Evolutionary conservation across 2,329 filamentous ascomycete genomes (phyloP).

Genomic region (Tolypocladium tropicale): DNA sequence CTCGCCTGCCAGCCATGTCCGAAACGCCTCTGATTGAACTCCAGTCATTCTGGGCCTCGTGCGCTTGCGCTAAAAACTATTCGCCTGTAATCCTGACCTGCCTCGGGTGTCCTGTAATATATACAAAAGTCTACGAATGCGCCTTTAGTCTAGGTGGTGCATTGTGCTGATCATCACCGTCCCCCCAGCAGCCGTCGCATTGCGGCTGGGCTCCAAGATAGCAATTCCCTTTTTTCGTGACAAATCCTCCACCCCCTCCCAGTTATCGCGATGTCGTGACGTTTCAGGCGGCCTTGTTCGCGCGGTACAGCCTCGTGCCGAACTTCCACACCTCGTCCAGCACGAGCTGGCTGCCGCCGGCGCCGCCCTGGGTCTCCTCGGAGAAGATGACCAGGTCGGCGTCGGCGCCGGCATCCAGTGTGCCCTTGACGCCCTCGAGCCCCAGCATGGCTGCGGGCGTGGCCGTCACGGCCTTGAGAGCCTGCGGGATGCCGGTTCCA

Average conservation of each 20-base stretch:
- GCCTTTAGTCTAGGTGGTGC: not conserved
- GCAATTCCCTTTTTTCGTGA: too few relatives aligned
- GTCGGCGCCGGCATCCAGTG: conserved; percentile 50
- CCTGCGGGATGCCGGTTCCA: conserved; percentile 55
- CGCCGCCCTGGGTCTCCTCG: conserved; percentile 30
- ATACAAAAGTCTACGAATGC: not conserved
- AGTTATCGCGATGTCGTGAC: not conserved
- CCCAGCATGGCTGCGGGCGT: conserved; percentile 73
- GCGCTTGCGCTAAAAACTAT: not conserved
- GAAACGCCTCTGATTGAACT: not conserved
- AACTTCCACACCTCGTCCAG: conserved; percentile 79
- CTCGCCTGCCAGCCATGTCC: not conserved
- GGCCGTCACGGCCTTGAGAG: conserved; percentile 61
- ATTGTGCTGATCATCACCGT: not conserved
- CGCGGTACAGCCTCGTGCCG: conserved; percentile 40
- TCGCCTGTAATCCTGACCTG: not conserved
- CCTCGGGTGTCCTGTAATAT: not conserved
- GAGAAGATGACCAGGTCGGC: conserved; percentile 61
- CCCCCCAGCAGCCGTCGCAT: not conserved
- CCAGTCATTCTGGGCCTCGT: not conserved
- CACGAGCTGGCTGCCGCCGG: conserved; percentile 39
- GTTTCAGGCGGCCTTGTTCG: conserved; percentile 4
- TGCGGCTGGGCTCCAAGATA: not conserved
- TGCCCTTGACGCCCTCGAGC: conserved; percentile 56
- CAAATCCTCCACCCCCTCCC: not conserved